These are phyloP conservation scores for Podospora australis DNA, from an alignment of 495 filamentous ascomycete species.

Conservation along the genomic window DNA sequence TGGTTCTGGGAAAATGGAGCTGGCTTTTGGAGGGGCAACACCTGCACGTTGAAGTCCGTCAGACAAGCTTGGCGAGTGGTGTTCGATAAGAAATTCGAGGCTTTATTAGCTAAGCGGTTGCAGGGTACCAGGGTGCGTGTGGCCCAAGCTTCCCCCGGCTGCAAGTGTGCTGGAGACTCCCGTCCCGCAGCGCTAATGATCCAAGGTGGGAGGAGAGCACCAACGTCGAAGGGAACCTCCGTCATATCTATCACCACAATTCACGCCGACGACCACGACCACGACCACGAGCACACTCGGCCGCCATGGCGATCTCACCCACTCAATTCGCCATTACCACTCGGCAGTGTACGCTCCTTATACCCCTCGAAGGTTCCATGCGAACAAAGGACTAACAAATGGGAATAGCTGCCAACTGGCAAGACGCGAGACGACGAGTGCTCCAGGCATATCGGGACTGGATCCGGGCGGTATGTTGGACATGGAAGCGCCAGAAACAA, in stretches of 20 bases:
- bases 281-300: slow-evolving; percentile 57
- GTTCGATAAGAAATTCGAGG: not conserved
- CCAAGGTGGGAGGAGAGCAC: slow-evolving; percentile 2
- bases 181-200: too few species aligned
- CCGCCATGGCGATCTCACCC: slow-evolving; percentile 65
- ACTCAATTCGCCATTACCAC: slow-evolving; percentile 88
- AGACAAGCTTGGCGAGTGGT: not conserved
- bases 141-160: slow-evolving; percentile 19
- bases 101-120: not conserved
- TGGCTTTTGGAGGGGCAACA: not conserved
- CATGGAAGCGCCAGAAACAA: not conserved
- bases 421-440: slow-evolving; percentile 75
- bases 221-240: slow-evolving; percentile 12
- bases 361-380: not conserved
- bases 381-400: slow-evolving; percentile 12
- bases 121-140: not conserved
- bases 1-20: too few species aligned
- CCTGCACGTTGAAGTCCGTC: not conserved
- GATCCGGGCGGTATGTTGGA: slow-evolving; percentile 75
- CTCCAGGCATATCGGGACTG: slow-evolving; percentile 85
- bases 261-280: slow-evolving; percentile 20
- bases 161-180: too few species aligned
- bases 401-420: slow-evolving; percentile 70
- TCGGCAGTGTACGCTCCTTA: slow-evolving; percentile 65
- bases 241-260: slow-evolving; percentile 4